Evolutionary conservation across 2,329 filamentous ascomycete genomes (phyloP), one percentile per base, ranked within the genome.

Genomic region (Alternaria ethzedia): DNA sequence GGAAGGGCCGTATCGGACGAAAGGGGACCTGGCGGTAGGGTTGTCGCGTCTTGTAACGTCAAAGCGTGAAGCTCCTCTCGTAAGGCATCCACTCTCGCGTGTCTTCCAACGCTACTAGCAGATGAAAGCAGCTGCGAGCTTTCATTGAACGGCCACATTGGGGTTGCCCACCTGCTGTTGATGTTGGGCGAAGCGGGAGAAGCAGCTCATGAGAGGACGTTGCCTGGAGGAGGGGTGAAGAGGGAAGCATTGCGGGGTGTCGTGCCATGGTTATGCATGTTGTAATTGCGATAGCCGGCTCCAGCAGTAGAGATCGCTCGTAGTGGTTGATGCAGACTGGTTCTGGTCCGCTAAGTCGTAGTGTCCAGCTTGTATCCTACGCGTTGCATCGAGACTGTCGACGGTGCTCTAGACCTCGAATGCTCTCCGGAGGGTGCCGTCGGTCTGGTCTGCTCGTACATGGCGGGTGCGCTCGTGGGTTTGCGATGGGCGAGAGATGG

Each of bases 341-440:
- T 63, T 63, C 50, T 59, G 56, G 60, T 55, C 44, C 50, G 45
- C 44, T 59, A 55, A 47, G 43, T 45, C 15, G 21, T 52, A 49
- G 25, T 36, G 55, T 45, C 26, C 12, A n/a, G 8, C 46, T 50
- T 25, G 44, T 41, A 36, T 54, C 44, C 17, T 32, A 30, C 30
- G 55, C 47, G 17, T 28, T 10, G 21, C 17, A 26, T 28, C 21
- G 25, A 13, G 25, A 21, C 20, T 10, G 10, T 41, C 17, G 36
- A 28, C 5, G n/a, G n/a, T 12, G 23, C 20, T 15, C 8, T 41
- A 10, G 12, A 50, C 12, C 7, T 36, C 6, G 7, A 30, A n/a
- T 7, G 13, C 0, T 6, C 46, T 23, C 12, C 15, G 17, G 30
- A 8, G 9, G 15, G 21, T 12, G 12, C 12, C 10, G 30, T 26